Conservation (phyloP, 2,329 filamentous ascomycete genomes). For the Cladosporium cucumerinum region DNA sequence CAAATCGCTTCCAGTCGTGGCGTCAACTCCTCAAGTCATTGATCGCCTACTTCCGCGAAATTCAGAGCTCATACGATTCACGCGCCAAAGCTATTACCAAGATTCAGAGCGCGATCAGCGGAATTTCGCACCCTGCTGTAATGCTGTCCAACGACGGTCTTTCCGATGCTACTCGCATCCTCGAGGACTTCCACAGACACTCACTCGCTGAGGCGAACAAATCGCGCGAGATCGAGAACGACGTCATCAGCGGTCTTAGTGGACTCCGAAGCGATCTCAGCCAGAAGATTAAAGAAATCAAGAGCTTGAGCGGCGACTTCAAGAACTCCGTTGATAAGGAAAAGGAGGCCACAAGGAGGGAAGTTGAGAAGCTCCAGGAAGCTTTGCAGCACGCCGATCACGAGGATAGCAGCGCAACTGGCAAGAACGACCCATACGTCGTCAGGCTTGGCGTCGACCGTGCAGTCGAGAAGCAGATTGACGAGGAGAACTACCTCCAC, state of each 20-base stretch:
- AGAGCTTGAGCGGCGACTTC: conserved; percentile 87
- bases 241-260: conserved; percentile 83
- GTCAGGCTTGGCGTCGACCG: conserved; percentile 81
- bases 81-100: conserved; percentile 79
- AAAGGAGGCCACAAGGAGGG: conserved; percentile 77
- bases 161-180: conserved; percentile 76
- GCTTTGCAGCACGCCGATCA: conserved; percentile 74
- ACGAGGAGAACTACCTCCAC: conserved; percentile 96
- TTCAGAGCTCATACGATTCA: conserved; percentile 83
- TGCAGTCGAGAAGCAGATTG: conserved; percentile 86
- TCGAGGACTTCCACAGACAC: conserved; percentile 79
- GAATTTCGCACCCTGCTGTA: conserved; percentile 67
- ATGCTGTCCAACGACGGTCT: conserved; percentile 83
- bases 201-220: conserved; percentile 79
- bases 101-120: conserved; percentile 79
- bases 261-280: conserved; percentile 83
- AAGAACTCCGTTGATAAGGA: conserved; percentile 96
- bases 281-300: conserved; percentile 98
- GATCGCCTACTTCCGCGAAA: conserved; percentile 88
- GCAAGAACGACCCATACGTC: conserved; percentile 90
- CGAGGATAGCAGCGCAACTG: conserved; percentile 66
- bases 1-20: conserved; percentile 91
- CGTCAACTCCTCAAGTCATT: conserved; percentile 92
- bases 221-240: conserved; percentile 83
- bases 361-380: conserved; percentile 78